These are phyloP conservation scores for Melocanna baccifera DNA, from an alignment of 176 grass and related monocot genomes.

Conservation along the genomic window DNA sequence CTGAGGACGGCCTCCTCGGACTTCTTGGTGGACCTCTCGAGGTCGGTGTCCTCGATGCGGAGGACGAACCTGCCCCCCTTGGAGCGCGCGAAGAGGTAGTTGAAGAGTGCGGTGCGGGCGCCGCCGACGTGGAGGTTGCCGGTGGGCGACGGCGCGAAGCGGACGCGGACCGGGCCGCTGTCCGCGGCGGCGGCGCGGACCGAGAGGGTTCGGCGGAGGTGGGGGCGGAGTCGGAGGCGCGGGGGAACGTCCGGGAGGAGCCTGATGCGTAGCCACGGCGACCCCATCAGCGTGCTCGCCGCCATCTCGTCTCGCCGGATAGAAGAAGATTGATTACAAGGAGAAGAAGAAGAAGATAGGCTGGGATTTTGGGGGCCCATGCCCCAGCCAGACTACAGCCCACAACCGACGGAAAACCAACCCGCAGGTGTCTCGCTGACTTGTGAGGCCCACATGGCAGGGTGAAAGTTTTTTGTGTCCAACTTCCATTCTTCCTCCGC, in stretches of 20 bases:
- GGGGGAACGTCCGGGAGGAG: slow-evolving; percentile 35
- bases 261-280: slow-evolving; percentile 55
- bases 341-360: not conserved
- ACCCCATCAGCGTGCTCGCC: slow-evolving; percentile 37
- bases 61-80: slow-evolving; percentile 72
- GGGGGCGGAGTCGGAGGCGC: slow-evolving; percentile 13
- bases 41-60: slow-evolving; percentile 85
- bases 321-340: not conserved
- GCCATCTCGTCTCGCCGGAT: slow-evolving; percentile 28
- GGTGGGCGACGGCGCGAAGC: slow-evolving; percentile 86
- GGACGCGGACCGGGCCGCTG: slow-evolving; percentile 66
- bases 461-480: no score
- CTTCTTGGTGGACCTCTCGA: slow-evolving; percentile 79
- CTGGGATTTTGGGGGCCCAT: not conserved
- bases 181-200: slow-evolving; percentile 14
- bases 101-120: slow-evolving; percentile 84
- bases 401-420: not conserved
- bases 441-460: not conserved
- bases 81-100: slow-evolving; percentile 93
- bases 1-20: slow-evolving; percentile 86
- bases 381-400: not conserved
- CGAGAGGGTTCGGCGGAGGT: slow-evolving; percentile 40
- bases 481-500: no score
- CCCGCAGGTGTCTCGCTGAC: not conserved
- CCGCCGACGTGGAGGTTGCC: slow-evolving; percentile 91